A percentile compares a stretch with the other conserved stretches of the same genome.
These are phyloP conservation scores for Rhododendron ferrugineum DNA, from an alignment of 148 eudicot species.

Conservation along the genomic window DNA sequence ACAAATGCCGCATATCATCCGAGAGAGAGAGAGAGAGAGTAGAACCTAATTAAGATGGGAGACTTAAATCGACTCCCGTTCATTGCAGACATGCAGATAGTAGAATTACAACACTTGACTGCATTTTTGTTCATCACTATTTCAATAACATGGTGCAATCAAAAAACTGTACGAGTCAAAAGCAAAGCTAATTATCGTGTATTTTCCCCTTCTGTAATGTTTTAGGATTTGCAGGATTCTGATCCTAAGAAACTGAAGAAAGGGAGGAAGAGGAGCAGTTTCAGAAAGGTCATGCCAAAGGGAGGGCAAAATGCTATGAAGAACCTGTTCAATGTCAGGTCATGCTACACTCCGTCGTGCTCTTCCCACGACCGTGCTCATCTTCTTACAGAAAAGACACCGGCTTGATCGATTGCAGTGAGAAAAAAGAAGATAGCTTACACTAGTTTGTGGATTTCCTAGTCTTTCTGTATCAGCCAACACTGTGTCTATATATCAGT, in stretches of 20 bases:
- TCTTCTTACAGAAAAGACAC: neutral
- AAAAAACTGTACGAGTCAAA: neutral
- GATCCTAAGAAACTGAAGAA: constrained; percentile 15
- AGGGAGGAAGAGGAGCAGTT: constrained; percentile 14
- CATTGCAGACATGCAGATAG: neutral
- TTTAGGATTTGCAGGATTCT: constrained; percentile 10
- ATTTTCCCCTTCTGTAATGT: neutral
- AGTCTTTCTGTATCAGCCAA: neutral
- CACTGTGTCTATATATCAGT: neutral
- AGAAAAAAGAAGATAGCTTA: neutral
- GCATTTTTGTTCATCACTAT: neutral
- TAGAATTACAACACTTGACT: neutral
- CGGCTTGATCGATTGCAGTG: neutral
- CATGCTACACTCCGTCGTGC: constrained; percentile 19
- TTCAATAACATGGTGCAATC: neutral
- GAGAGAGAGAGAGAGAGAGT: neutral
- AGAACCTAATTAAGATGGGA: neutral
- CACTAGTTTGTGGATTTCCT: neutral
- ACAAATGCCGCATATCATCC: neutral
- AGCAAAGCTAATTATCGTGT: neutral
- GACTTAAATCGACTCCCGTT: neutral
- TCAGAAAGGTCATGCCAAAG: constrained; percentile 25
- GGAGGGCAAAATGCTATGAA: constrained; percentile 27
- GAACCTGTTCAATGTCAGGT: constrained; percentile 24
- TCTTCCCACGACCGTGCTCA: constrained; percentile 13